A percentile compares a stretch with the other conserved stretches of the same genome.
Evolutionary conservation across 2,329 filamentous ascomycete species (phyloP).

Genomic region (Diaporthe citriasiana): DNA sequence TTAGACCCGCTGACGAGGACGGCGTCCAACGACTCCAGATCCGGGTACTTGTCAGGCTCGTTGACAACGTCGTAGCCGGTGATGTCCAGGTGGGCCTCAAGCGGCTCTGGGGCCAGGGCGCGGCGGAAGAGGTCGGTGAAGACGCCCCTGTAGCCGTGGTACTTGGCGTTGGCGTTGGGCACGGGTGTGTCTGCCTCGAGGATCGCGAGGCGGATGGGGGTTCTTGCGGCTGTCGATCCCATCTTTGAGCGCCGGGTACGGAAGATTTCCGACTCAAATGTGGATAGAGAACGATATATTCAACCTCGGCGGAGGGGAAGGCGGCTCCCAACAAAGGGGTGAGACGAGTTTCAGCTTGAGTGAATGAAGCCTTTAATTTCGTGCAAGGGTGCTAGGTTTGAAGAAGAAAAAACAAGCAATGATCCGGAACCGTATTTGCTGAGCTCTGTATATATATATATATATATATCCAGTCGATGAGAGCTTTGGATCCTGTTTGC

Average conservation of each 20-base stretch:
- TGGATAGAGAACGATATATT: background rate
- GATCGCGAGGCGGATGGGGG: constrained; percentile 79
- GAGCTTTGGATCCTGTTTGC: background rate
- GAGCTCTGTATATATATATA: background rate
- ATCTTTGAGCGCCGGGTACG: constrained; percentile 28
- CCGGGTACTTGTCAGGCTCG: constrained; percentile 76
- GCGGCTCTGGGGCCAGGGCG: constrained; percentile 61
- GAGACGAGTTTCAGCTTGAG: constrained; percentile 13
- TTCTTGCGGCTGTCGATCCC: constrained; percentile 47
- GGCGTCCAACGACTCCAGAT: constrained; percentile 82
- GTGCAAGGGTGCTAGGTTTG: background rate
- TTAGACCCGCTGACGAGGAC: constrained; percentile 84
- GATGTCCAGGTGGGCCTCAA: constrained; percentile 67
- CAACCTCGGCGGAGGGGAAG: background rate
- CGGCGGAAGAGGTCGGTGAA: constrained; percentile 73
- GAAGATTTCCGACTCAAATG: background rate
- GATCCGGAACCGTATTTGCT: background rate
- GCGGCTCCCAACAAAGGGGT: background rate
- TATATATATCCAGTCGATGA: background rate
- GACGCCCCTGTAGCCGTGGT: constrained; percentile 80
- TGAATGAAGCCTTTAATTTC: background rate
- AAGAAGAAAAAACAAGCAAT: too few relatives aligned
- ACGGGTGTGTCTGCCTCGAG: constrained; percentile 89
- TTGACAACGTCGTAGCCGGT: constrained; percentile 79
- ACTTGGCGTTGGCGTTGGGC: constrained; percentile 72